These are phyloP conservation scores for Gardenia jasminoides DNA, from an alignment of 257 asterid genomes.

Conservation along the genomic window DNA sequence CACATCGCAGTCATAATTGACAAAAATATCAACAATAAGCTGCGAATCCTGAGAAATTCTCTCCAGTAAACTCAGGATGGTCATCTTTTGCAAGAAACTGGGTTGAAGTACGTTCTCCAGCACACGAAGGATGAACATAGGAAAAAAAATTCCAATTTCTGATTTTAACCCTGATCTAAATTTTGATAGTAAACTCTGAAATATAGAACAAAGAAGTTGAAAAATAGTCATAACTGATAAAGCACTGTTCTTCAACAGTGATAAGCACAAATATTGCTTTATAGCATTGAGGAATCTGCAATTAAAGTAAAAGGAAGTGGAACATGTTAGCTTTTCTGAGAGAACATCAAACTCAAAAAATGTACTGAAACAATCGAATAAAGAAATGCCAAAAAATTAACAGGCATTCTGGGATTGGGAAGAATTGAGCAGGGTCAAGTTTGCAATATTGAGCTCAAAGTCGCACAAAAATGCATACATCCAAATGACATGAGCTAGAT, in stretches of 20 bases:
- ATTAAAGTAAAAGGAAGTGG: slow-evolving; percentile 17
- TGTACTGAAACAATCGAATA: neutral
- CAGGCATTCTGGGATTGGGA: neutral
- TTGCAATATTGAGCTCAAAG: neutral
- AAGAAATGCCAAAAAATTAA: neutral
- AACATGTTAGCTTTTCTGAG: slow-evolving; percentile 21
- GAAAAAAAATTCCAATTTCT: slow-evolving; percentile 93
- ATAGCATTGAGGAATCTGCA: slow-evolving; percentile 86
- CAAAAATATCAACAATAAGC: slow-evolving; percentile 77
- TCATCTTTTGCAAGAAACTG: slow-evolving; percentile 98
- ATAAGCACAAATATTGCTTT: slow-evolving; percentile 88
- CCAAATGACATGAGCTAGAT: too few relatives aligned
- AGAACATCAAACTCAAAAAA: slow-evolving; percentile 17
- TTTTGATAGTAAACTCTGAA: slow-evolving; percentile 63
- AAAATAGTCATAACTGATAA: slow-evolving; percentile 90
- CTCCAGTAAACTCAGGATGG: slow-evolving; percentile 80
- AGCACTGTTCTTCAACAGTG: slow-evolving; percentile 96
- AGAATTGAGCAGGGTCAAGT: neutral
- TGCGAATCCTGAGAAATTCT: slow-evolving; percentile 79
- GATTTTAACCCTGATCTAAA: slow-evolving; percentile 89
- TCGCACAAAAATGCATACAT: too few relatives aligned
- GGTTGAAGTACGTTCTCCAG: slow-evolving; percentile 98
- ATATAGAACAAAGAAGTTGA: slow-evolving; percentile 71
- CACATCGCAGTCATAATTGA: slow-evolving; percentile 96
- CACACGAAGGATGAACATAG: slow-evolving; percentile 96